Base-by-base conservation (phyloP, 345 rosid genomes). In the Populus davidiana region DNA sequence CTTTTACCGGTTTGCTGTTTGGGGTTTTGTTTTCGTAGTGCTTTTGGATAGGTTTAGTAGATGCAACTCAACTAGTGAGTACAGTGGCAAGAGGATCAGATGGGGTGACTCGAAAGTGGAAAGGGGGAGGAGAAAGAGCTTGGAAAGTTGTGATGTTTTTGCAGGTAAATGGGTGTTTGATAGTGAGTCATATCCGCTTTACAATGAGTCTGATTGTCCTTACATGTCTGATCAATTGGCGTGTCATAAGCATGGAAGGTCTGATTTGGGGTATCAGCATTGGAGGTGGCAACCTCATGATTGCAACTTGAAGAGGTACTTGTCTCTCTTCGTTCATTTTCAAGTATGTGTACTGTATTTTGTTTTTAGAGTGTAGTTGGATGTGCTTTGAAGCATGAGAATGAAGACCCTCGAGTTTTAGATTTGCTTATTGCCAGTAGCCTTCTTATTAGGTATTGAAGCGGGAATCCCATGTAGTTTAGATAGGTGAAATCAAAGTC, bases 201-300 rank as follows among this genome's bases (percentile, higher is more conserved):
- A 96, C 84, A 82, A 85, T 23, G 99, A 92, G 83, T 89, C 97
- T 29, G 81, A 85, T 8, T 96, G 99, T 69, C 99, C 98, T 1
- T 96, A 96, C 80, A 96, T 96, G 98, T 96, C 99, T 12, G 99
- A 96, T 77, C 99, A 96, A 79, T 47, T 96, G 82, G 97, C 99
- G 14, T 96, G 99, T 69, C 94, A 92, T 75, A 96, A 88, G 87
- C 97, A 96, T 83, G 99, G 99, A 29, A 87, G 99, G 89, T 36
- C 88, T 67, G 98, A 96, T 88, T 80, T 96, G 84, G 78, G 81
- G 5, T 91, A 89, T 77, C 98, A 88, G 79, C 67, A 89, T 50
- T 91, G 99, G 99, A 92, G 98, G 85, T 96, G 99, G 98, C 99
- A 93, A 74, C 99, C 98, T 73, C 92, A 90, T 77, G 35, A 80